These are phyloP conservation scores for Coemansia sp. DNA, from an alignment of 192 early-diverging fungal species.

Conservation along the genomic window DNA sequence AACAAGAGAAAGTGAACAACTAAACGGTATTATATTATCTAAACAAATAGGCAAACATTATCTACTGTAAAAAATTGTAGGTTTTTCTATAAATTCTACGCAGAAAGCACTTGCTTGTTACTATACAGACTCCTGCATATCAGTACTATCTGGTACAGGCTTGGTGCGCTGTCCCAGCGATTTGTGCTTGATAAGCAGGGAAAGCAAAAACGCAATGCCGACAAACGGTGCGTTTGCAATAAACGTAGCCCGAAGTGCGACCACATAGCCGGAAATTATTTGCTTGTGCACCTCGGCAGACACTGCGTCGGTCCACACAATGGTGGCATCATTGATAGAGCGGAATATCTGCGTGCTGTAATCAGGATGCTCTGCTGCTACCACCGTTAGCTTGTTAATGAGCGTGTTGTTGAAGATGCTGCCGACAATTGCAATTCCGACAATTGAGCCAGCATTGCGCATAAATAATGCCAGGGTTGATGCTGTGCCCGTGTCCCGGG, in stretches of 20 bases:
- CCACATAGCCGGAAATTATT: slow-evolving; percentile 20
- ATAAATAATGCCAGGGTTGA: slow-evolving; percentile 19
- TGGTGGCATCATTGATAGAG: slow-evolving; percentile 15
- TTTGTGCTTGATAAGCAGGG: slow-evolving; percentile 20
- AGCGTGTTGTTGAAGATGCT: slow-evolving; percentile 35
- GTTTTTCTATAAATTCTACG: too few relatives aligned
- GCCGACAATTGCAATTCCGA: slow-evolving; percentile 31
- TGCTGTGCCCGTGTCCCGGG: slow-evolving; percentile 22
- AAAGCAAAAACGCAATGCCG: slow-evolving; percentile 18
- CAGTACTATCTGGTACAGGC: too few relatives aligned
- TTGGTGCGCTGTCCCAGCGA: slow-evolving; percentile 8
- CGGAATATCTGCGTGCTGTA: slow-evolving; percentile 8
- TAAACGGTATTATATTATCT: too few relatives aligned
- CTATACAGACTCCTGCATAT: too few relatives aligned
- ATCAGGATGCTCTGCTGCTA: slow-evolving; percentile 16
- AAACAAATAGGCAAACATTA: too few relatives aligned
- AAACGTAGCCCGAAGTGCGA: slow-evolving; percentile 22
- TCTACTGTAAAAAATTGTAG: too few relatives aligned
- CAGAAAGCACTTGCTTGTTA: too few relatives aligned
- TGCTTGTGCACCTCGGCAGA: slow-evolving; percentile 8
- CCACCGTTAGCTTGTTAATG: background rate
- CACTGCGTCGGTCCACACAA: slow-evolving; percentile 18
- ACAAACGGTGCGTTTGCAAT: slow-evolving; percentile 35
- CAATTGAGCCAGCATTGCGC: slow-evolving; percentile 24
- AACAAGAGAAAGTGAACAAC: too few relatives aligned